phyloP scores from a whole-genome alignment of 2,329 filamentous ascomycete genomes.

The Aspergillus alliaceus region DNA sequence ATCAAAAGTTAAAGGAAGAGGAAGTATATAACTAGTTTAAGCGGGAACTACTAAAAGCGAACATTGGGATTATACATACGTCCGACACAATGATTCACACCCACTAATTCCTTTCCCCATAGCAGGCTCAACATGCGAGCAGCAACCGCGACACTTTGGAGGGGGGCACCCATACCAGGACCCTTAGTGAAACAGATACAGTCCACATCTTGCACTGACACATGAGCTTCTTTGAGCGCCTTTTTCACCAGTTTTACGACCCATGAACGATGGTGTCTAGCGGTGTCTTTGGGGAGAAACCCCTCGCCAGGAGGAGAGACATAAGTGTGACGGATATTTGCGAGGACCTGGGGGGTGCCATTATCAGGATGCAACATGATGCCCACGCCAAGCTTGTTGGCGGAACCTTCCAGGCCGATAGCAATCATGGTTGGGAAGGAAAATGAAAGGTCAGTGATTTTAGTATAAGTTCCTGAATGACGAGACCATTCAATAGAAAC shows the following conservation, averaged over 20 bases:
- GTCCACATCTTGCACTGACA: slow-evolving; percentile 67
- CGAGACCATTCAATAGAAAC: too few relatives aligned
- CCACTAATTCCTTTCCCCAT: slow-evolving; percentile 86
- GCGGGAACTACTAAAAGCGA: neutral
- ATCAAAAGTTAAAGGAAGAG: neutral
- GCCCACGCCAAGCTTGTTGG: slow-evolving; percentile 96
- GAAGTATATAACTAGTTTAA: neutral
- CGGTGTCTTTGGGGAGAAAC: slow-evolving; percentile 95
- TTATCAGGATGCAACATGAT: slow-evolving; percentile 73
- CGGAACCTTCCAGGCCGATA: slow-evolving; percentile 83
- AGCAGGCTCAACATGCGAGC: slow-evolving; percentile 79
- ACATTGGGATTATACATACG: slow-evolving; percentile 52
- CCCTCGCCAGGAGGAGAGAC: slow-evolving; percentile 87
- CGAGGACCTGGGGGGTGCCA: slow-evolving; percentile 66
- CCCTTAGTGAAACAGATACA: slow-evolving; percentile 96
- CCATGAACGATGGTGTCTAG: slow-evolving; percentile 83
- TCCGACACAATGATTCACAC: slow-evolving; percentile 96
- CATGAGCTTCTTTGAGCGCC: slow-evolving; percentile 69
- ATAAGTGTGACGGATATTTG: slow-evolving; percentile 94
- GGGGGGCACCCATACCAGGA: slow-evolving; percentile 92
- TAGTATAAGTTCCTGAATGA: too few relatives aligned
- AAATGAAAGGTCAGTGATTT: neutral
- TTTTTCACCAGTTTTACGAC: slow-evolving; percentile 78
- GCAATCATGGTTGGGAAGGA: slow-evolving; percentile 55
- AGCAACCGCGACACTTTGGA: slow-evolving; percentile 81